A percentile compares a stretch with the other conserved stretches of the same genome.
Evolutionary conservation across 371 early-diverging fungal genomes (phyloP).

Genomic region (Catenaria anguillulae): DNA sequence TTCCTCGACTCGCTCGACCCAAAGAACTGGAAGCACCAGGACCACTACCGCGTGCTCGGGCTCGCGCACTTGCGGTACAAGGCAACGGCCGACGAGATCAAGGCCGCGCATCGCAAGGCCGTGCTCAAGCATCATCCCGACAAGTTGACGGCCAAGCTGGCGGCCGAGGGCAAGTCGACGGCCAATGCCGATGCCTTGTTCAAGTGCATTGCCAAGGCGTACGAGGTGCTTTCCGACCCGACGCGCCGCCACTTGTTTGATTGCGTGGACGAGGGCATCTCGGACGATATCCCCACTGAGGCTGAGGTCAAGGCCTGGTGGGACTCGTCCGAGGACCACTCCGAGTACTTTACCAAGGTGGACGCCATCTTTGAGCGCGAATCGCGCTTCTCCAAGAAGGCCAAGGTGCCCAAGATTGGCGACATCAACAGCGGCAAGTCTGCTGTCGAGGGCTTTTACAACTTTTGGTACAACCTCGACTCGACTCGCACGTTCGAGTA

Average conservation of each 20-base stretch:
- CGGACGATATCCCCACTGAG: slow-evolving; percentile 32
- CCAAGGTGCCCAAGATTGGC: slow-evolving; percentile 69
- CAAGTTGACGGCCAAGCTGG: slow-evolving; percentile 29
- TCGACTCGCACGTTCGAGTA: slow-evolving; percentile 97
- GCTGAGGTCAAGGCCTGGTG: slow-evolving; percentile 9
- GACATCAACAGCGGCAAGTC: slow-evolving; percentile 49
- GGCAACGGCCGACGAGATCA: slow-evolving; percentile 69
- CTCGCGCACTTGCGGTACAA: slow-evolving; percentile 59
- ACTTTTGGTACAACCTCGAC: slow-evolving; percentile 91
- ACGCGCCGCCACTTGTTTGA: slow-evolving; percentile 89
- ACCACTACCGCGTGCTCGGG: slow-evolving; percentile 76
- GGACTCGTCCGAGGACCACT: slow-evolving; percentile 46
- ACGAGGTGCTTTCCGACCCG: slow-evolving; percentile 86
- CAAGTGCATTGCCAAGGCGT: slow-evolving; percentile 97
- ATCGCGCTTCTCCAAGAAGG: slow-evolving; percentile 74
- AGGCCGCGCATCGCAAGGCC: slow-evolving; percentile 55
- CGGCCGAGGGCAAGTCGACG: too few species aligned
- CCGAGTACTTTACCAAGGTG: slow-evolving; percentile 83
- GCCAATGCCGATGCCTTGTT: slow-evolving; percentile 78
- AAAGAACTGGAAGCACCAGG: slow-evolving; percentile 68
- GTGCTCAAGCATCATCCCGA: slow-evolving; percentile 77
- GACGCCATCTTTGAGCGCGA: slow-evolving; percentile 79
- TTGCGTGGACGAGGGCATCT: slow-evolving; percentile 68
- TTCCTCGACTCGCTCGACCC: slow-evolving; percentile 47
- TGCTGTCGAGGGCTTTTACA: slow-evolving; percentile 87